phyloP scores from a whole-genome alignment of 768 basidiomycete species.

The Tephrocybe sp. region DNA sequence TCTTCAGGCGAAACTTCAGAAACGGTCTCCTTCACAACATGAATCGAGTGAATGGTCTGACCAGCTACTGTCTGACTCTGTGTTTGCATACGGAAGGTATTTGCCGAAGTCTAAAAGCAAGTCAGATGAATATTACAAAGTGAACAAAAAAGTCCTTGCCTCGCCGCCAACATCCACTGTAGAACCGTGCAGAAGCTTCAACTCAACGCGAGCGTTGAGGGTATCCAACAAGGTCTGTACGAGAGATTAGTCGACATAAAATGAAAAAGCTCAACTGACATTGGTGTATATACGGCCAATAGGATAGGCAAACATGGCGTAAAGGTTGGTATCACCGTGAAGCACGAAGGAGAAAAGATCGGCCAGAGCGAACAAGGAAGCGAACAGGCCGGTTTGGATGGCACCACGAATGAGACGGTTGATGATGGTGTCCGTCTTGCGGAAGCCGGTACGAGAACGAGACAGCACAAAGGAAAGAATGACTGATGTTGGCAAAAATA shows the following conservation, averaged over 20 bases:
- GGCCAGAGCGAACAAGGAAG: constrained; percentile 48
- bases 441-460: constrained; percentile 50
- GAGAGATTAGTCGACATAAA: neutral
- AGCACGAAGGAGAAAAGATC: constrained; percentile 44
- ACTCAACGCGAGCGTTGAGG: constrained; percentile 36
- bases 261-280: constrained; percentile 23
- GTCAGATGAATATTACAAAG: neutral
- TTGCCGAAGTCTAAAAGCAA: constrained; percentile 15
- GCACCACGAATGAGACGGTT: constrained; percentile 56
- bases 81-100: constrained; percentile 24
- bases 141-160: constrained; percentile 13
- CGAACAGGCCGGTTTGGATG: constrained; percentile 54
- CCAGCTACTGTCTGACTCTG: constrained; percentile 20
- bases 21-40: constrained; percentile 24
- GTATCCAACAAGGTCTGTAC: constrained; percentile 44
- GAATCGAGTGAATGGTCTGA: constrained; percentile 25
- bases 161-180: constrained; percentile 30
- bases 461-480: constrained; percentile 31
- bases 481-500: constrained; percentile 16
- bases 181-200: constrained; percentile 25
- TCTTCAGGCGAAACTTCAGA: constrained; percentile 19
- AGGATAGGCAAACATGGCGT: constrained; percentile 26
- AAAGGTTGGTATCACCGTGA: constrained; percentile 30
- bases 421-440: constrained; percentile 50
- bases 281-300: constrained; percentile 42